Base-by-base conservation (phyloP, 2,329 filamentous ascomycete genomes). In the Chaetomiaceae sp. region DNA sequence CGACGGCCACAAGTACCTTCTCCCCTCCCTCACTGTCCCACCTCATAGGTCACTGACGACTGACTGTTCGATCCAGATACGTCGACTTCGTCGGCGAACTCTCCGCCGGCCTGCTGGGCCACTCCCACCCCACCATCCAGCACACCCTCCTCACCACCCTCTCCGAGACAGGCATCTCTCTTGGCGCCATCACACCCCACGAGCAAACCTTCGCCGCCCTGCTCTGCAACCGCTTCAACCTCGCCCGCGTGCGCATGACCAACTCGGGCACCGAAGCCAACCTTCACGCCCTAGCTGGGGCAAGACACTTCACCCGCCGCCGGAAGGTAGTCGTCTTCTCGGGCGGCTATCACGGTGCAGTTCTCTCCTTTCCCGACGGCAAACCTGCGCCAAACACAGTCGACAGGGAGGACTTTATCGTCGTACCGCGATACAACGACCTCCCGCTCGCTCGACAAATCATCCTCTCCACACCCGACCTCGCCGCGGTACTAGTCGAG, bases 201-300 rank as follows among this genome's bases (percentile, higher is more conserved):
- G 83, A 87, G 65, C 68, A 71, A 8, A 59, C 71, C 15, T 70
- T 82, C 20, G 83, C 82, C 0, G 61, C 67, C 9, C 63, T 75
- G n/a, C 64, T 86, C n/a, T 77, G 74, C 53, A 61, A 68, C 9
- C 73, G 83, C 3, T 85, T 87, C 59, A 61, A 66, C 0, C 68
- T 85, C 5, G 80, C 83, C 6, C 71, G 74, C 12, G 68, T 85
- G 3, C 74, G 84, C 1, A 85, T 87, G 65, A 76, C 79, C 38
- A 87, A 86, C 65, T 84, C 81, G 0, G 84, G 84, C 2, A 87
- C 84, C 0, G 84, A 87, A 65, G 82, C 82, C 4, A 86, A 82
- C 47, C 71, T 81, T 5, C 78, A 83, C 62, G 82, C 82, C 2
- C 63, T 87, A 1, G 77, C 75, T 3, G 75, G 73, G 1, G 82